Base-by-base conservation (phyloP, 2,329 filamentous ascomycete species). In the Geosmithia putterillii region DNA sequence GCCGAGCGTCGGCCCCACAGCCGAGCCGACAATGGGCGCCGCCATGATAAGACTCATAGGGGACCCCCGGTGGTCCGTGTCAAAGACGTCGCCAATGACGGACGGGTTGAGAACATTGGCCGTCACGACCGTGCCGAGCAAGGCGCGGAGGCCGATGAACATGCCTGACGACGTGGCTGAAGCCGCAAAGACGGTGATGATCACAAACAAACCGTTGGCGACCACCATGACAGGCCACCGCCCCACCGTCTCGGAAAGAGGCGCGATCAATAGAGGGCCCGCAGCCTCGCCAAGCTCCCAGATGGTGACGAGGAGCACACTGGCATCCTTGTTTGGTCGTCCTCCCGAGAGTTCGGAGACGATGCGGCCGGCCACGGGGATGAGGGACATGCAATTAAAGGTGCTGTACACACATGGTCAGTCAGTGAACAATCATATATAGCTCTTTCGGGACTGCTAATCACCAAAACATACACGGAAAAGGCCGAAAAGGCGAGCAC, bases 231-330 rank as follows among this genome's bases (percentile, higher is more conserved):
- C 67, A 4, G 66, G 64, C 45, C 70, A 67, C 1, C 76, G 70
- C 32, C 77, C 76, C 49, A 71, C 70, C 10, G 76, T 59, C 57
- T 85, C 81, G 7, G 71, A 78, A 5, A 82, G 56, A 0, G 81
- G 79, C 9, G 76, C 79, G 51, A 79, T 74, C 25, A 81, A 58
- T 1, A 73, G 57, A 1, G 78, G 77, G 0, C 77, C 78, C 7
- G 75, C 70, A 2, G 73, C 73, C 50, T 80, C 76, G 47, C 81
- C 81, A 0, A 85, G 69, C 46, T 87, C 74, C 68, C 81, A 82
- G 46, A 85, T 76, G 1, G 80, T 83, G 8, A 86, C 77, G 43
- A 86, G 76, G 38, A 88, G 63, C 35, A 74, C 70, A 50, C 63
- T 67, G 15, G 71, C 62, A 0, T 69, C 67, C 45, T 68, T 68